Evolutionary conservation across 768 basidiomycete species (phyloP).

Genomic region (Auricularia heimuer): DNA sequence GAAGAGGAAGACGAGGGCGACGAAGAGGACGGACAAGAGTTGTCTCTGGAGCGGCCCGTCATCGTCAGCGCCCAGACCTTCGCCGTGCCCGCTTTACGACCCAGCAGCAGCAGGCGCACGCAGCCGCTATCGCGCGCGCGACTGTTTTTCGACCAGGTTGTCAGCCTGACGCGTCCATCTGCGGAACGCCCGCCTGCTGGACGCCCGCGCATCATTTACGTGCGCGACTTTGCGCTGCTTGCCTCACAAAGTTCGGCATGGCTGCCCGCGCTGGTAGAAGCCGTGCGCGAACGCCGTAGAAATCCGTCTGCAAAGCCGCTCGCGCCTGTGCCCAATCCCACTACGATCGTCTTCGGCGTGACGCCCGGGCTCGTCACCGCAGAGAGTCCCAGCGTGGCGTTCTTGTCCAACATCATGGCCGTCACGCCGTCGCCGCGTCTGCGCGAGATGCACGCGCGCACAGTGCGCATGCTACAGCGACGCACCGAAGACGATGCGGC

Average conservation of each 20-base stretch:
- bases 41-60: slow-evolving; percentile 6
- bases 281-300: slow-evolving; percentile 67
- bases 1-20: slow-evolving; percentile 39
- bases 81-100: slow-evolving; percentile 14
- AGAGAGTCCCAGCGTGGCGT: background rate
- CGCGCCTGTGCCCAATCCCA: slow-evolving; percentile 56
- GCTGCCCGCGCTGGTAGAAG: slow-evolving; percentile 71
- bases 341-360: slow-evolving; percentile 81
- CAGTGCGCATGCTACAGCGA: background rate
- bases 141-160: slow-evolving; percentile 63
- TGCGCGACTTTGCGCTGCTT: slow-evolving; percentile 74
- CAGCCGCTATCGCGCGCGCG: slow-evolving; percentile 28
- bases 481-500: slow-evolving; percentile 21
- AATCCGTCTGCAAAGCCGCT: slow-evolving; percentile 50
- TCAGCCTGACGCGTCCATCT: slow-evolving; percentile 41
- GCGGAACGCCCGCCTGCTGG: slow-evolving; percentile 18
- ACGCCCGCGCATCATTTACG: slow-evolving; percentile 66
- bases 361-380: slow-evolving; percentile 40
- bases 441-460: background rate
- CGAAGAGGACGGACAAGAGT: slow-evolving; percentile 27
- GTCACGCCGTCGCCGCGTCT: background rate
- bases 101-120: slow-evolving; percentile 20
- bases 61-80: background rate
- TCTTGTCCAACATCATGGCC: background rate
- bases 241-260: slow-evolving; percentile 62